Evolutionary conservation across 257 asterid species (phyloP), one percentile per base, ranked within the genome.

Genomic region (Verbascum thapsus): DNA sequence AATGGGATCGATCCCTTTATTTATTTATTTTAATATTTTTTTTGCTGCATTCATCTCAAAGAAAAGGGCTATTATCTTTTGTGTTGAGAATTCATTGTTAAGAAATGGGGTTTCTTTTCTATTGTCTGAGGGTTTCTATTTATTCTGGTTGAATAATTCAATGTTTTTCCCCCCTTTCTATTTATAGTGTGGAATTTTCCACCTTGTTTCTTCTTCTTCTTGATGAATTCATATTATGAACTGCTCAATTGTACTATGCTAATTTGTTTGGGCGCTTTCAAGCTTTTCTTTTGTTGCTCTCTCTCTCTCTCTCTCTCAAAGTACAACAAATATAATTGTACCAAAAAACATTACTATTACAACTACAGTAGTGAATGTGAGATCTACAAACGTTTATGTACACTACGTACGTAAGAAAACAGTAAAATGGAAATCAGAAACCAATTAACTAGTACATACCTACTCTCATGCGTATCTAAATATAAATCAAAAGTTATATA

Each of bases 201-300:
- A n/a, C n/a, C 19, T 64, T 39, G 7, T 35, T 53, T 26, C 30
- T 48, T 12, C 55, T 62, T 73, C 69, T 70, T 64, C 70, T 49
- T 30, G 67, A 77, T 42, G 72, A 64, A 65, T 65, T 75, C 76
- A 72, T 68, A 59, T 74, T 62, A 69, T 49, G 76, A 77, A 45
- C 56, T 67, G 80, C 71, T 66, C 73, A 53, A 75, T 55, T 70
- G 76, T 75, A 63, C n/a, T n/a, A n/a, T n/a, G n/a, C n/a, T n/a
- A n/a, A n/a, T n/a, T n/a, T 58, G 63, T 59, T 71, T 66, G 61
- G 61, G 16, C 20, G 20, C 7, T 47, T 34, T 43, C 13, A 7
- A 10, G 58, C 17, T 23, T 54, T 57, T 53, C 61, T 55, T 45
- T 64, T 75, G 51, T 54, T 61, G 38, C n/a, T n/a, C n/a, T n/a